Evolutionary conservation across 1,139 yeast genomes (phyloP), one percentile per base, ranked within the genome.

Genomic region (Pichia cactophila): DNA sequence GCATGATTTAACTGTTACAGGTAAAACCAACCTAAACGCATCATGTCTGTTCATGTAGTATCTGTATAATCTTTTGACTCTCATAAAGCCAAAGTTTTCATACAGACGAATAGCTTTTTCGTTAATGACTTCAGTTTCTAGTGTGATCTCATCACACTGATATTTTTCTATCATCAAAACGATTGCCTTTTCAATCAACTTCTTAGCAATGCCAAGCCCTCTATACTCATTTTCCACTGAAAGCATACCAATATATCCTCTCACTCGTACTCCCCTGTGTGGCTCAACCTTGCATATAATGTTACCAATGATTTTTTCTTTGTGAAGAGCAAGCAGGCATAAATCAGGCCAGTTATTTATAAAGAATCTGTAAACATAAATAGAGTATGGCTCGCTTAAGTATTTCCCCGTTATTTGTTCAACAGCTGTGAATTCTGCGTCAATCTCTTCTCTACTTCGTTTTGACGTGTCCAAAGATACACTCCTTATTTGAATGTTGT

Each of bases 191-290:
- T 73, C 71, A 33, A 90, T 90, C 50, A 92, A 72, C 49, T 70
- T 69, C 56, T 82, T 83, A 5, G 97, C 96, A 44, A 90, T 84
- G 1, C 96, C 96, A 44, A 69, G 71, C 10, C 95, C 90, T 48
- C 98, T 71, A 64, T 75, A 81, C 17, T 68, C 63, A 41, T 81
- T 78, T 50, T 83, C 82, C 29, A 92, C 95, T 0, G 95, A 96
- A 49, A 92, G 70, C 98, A 92, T 92, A 7, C 97, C 98, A 43
- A 92, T 90, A 61, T 92, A 92, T 0, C 98, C 98, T 54, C 97
- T 70, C 59, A 72, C 62, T 52, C 96, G 71, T 11, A 76, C 82
- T 35, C 77, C 75, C 50, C 92, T 72, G 66, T 92, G 97, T 5
- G 77, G 72, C 57, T 86, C 95, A n/a, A 82, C 77, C 61, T 88